These are phyloP conservation scores for Leucosporidium scottii DNA, from an alignment of 768 basidiomycete genomes.

Conservation along the genomic window DNA sequence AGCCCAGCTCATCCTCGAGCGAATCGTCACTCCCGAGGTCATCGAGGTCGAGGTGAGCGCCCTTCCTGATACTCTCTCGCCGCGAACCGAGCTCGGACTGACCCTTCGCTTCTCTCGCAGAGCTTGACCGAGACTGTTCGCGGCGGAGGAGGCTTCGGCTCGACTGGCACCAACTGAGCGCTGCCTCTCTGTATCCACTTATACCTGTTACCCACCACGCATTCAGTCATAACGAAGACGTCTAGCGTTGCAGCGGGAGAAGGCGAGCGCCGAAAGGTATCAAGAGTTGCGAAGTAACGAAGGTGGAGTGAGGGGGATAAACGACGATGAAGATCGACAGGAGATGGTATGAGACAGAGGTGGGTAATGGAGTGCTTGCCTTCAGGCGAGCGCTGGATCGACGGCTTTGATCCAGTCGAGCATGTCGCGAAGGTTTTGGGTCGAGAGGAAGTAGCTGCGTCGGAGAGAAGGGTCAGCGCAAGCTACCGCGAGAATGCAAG, in stretches of 20 bases:
- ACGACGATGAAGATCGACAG: no score
- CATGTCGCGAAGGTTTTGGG: constrained; percentile 20
- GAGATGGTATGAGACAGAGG: no score
- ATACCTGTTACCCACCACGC: no score
- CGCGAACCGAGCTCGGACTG: no score
- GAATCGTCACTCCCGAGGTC: constrained; percentile 75
- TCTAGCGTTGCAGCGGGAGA: no score
- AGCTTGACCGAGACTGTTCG: constrained; percentile 1
- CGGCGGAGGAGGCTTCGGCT: neutral
- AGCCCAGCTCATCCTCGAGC: constrained; percentile 89
- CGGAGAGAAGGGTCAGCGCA: neutral
- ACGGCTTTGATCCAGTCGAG: constrained; percentile 29
- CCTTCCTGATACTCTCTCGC: no score
- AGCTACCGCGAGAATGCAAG: neutral
- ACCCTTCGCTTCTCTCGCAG: neutral
- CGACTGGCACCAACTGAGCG: neutral
- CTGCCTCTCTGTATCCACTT: no score
- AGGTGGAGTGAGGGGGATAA: no score
- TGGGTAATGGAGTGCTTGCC: no score
- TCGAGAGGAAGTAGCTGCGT: constrained; percentile 31
- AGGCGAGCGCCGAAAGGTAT: no score
- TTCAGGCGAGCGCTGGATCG: constrained; percentile 16
- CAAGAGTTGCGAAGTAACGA: no score
- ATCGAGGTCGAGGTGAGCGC: constrained; percentile 70
- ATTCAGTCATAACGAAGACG: no score